Percentiles rank a stretch among this genome's conserved stretches.
These are phyloP conservation scores for Citropsis articulata DNA, from an alignment of 345 rosid genomes.

Conservation along the genomic window DNA sequence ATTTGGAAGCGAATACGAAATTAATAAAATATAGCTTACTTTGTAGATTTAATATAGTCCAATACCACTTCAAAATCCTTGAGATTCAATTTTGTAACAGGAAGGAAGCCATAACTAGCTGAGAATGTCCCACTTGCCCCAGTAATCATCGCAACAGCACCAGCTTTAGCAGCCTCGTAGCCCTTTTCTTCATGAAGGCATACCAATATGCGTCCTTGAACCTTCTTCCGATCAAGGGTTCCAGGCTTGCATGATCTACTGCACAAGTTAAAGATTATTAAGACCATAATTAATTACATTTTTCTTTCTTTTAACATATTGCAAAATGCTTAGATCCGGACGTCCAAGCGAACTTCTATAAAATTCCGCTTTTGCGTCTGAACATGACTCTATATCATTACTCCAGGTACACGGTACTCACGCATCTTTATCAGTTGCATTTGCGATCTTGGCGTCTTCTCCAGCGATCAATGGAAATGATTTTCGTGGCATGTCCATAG, in stretches of 20 bases:
- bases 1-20: not conserved
- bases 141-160: slow-evolving; percentile 58
- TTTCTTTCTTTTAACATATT: too few relatives aligned
- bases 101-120: slow-evolving; percentile 44
- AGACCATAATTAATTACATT: too few relatives aligned
- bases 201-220: slow-evolving; percentile 56
- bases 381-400: not conserved
- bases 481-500: slow-evolving; percentile 31
- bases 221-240: slow-evolving; percentile 53
- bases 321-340: too few relatives aligned
- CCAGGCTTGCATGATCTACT: slow-evolving; percentile 41
- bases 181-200: slow-evolving; percentile 48
- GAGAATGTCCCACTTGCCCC: slow-evolving; percentile 24
- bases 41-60: slow-evolving; percentile 40
- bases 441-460: slow-evolving; percentile 34
- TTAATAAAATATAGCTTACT: slow-evolving; percentile 22
- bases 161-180: slow-evolving; percentile 29
- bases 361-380: too few relatives aligned
- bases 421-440: slow-evolving; percentile 39
- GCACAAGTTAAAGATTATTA: not conserved
- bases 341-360: too few relatives aligned
- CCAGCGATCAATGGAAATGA: slow-evolving; percentile 54
- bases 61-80: slow-evolving; percentile 33
- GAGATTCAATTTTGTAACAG: slow-evolving; percentile 41
- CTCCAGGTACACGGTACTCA: slow-evolving; percentile 25